Evolutionary conservation across 345 rosid genomes (phyloP), one percentile per base, ranked within the genome.

Genomic region (Brassica nigra): DNA sequence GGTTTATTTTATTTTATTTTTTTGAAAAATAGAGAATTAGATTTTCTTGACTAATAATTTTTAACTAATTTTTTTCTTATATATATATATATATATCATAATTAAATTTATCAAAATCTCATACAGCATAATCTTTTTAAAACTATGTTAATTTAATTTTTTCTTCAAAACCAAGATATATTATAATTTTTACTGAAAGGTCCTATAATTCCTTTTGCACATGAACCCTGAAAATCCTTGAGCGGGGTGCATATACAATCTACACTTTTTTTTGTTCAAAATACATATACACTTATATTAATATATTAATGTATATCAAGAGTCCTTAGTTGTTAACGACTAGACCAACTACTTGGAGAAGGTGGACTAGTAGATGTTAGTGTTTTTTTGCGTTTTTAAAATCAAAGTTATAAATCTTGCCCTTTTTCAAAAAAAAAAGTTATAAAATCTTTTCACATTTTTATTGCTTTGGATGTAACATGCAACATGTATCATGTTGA

Each of bases 261-360:
- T 47, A 47, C 54, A 47, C n/a, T 4, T 7, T 12, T 47, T 47
- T 47, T 47, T 4, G 54, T 47, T 42, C 16, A 47, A 14, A 47
- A 47, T 47, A 47, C 16, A 61, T 39, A 39, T 33, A 29, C n/a
- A 72, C 37, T 1, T 14, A n/a, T 15, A 64, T 34, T 4, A 34
- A 6, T 36, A 34, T 34, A 29, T 34, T 18, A 37, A 66, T 37
- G 8, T 20, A 20, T 62, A 55, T 47, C 15, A 36, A 20, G 14
- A 61, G 62, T 47, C 58, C 8, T 7, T 23, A 57, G 66, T 55
- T 68, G 80, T 62, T 49, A 9, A 64, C 66, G 3, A 71, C 42
- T 70, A 64, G 30, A 63, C 55, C 76, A 78, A 70, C 47, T 63
- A 70, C 15, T 49, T 77, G 54, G 75, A 47, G 7, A 28, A 66